Percentiles rank a stretch among this genome's conserved stretches.
phyloP scores from a whole-genome alignment of 768 basidiomycete species.

The Naganishia kalamii region DNA sequence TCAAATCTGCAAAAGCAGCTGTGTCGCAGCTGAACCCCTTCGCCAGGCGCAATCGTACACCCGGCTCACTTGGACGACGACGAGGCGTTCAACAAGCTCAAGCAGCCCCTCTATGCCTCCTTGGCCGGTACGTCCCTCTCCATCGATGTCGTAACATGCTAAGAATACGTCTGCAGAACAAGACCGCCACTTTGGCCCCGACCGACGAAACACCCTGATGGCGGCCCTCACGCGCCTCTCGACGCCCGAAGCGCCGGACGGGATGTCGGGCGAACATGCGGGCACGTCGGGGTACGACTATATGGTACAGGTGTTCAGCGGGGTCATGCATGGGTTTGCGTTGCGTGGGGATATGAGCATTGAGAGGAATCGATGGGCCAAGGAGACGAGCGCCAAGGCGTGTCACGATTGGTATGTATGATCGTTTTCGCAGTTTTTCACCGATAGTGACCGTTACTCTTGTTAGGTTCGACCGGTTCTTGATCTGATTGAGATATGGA shows the following conservation, averaged over 20 bases:
- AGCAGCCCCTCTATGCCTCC: slow-evolving; percentile 30
- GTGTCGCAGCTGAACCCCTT: background rate
- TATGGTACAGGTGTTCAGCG: slow-evolving; percentile 22
- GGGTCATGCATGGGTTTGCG: slow-evolving; percentile 25
- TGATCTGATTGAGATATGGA: too few species aligned
- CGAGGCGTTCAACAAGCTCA: slow-evolving; percentile 28
- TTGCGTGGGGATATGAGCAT: slow-evolving; percentile 22
- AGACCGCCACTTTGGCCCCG: slow-evolving; percentile 26
- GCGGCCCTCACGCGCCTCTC: slow-evolving; percentile 19
- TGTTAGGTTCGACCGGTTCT: too few species aligned
- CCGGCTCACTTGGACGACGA: slow-evolving; percentile 32
- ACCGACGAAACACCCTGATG: slow-evolving; percentile 16
- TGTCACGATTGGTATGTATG: slow-evolving; percentile 9
- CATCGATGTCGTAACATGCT: background rate
- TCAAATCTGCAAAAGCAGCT: background rate
- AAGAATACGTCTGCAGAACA: slow-evolving; percentile 21
- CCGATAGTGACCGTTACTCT: too few species aligned
- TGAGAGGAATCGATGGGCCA: slow-evolving; percentile 22
- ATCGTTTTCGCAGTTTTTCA: too few species aligned
- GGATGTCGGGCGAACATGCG: slow-evolving; percentile 16
- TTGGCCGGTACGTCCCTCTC: slow-evolving; percentile 21
- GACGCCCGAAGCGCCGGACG: slow-evolving; percentile 23
- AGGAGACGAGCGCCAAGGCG: slow-evolving; percentile 17
- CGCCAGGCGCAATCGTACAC: slow-evolving; percentile 33
- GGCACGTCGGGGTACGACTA: slow-evolving; percentile 26